A percentile compares a stretch with the other conserved stretches of the same genome.
Conservation (phyloP, 2,329 filamentous ascomycete genomes). For the Talaromyces sp. region DNA sequence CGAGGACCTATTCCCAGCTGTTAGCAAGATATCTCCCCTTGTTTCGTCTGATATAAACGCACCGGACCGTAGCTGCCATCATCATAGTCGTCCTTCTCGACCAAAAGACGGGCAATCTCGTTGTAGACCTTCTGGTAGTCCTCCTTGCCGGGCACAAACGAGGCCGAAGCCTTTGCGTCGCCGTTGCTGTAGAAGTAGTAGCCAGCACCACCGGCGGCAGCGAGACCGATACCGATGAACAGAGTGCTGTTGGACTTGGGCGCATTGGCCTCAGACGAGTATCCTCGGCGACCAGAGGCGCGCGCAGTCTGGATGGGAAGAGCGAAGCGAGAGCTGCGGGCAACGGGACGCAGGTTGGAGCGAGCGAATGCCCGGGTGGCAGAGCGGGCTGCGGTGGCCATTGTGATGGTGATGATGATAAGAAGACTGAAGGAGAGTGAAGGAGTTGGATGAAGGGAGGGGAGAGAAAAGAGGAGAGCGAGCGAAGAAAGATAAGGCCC, state of each 20-base stretch:
- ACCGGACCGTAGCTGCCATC: slow-evolving; percentile 92
- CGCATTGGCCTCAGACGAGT: slow-evolving; percentile 62
- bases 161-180: slow-evolving; percentile 43
- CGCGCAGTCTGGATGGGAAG: slow-evolving; percentile 63
- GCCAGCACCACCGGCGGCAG: slow-evolving; percentile 57
- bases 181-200: slow-evolving; percentile 60
- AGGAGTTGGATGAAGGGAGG: not conserved
- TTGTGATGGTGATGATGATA: slow-evolving; percentile 18
- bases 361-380: slow-evolving; percentile 40
- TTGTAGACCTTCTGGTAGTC: slow-evolving; percentile 97
- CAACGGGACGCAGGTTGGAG: slow-evolving; percentile 37
- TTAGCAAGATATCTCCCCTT: not conserved
- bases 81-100: slow-evolving; percentile 92
- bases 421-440: not conserved
- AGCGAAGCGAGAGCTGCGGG: slow-evolving; percentile 55
- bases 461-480: not conserved
- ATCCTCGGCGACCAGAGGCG: slow-evolving; percentile 69
- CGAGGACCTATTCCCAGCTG: slow-evolving; percentile 50
- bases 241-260: slow-evolving; percentile 50
- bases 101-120: slow-evolving; percentile 69
- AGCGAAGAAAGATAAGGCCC: not conserved
- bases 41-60: slow-evolving; percentile 16
- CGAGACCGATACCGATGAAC: slow-evolving; percentile 56
- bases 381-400: slow-evolving; percentile 39
- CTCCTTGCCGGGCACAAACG: slow-evolving; percentile 69